Conservation (phyloP, 164 flowering plant genomes). For the Vitis rotundifolia region DNA sequence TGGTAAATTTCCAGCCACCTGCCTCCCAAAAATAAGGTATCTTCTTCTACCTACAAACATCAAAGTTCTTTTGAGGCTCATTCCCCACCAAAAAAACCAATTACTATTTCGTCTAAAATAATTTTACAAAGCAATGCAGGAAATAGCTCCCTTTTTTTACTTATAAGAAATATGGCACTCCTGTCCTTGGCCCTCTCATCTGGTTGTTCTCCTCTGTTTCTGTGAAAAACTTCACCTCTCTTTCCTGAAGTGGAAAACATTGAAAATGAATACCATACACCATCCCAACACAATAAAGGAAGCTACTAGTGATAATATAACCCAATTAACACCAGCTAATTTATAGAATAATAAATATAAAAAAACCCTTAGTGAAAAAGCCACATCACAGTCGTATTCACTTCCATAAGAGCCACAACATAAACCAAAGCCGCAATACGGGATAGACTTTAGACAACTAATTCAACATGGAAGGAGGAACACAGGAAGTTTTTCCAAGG, state of each 20-base stretch:
- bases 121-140: slow-evolving; percentile 26
- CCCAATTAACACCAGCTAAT: too few species aligned
- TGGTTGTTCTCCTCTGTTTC: slow-evolving; percentile 99
- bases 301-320: too few species aligned
- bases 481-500: too few species aligned
- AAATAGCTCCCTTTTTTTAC: slow-evolving; percentile 2
- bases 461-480: too few species aligned
- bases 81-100: slow-evolving; percentile 6
- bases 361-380: too few species aligned
- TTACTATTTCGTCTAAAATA: slow-evolving; percentile 13
- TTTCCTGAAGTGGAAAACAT: slow-evolving; percentile 49
- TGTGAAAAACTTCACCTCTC: slow-evolving; percentile 97
- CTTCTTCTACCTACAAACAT: slow-evolving; percentile 3
- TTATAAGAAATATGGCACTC: slow-evolving; percentile 94
- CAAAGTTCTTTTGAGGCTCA: background rate
- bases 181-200: slow-evolving; percentile 98
- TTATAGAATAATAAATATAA: too few species aligned
- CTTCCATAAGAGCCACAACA: too few species aligned
- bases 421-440: too few species aligned
- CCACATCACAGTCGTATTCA: too few species aligned
- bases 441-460: too few species aligned
- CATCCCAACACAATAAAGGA: too few species aligned
- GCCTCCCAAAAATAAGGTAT: background rate
- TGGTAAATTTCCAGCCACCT: background rate
- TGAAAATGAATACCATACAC: too few species aligned